A percentile compares a stretch with the other conserved stretches of the same genome.
Conservation (phyloP, 1,284 basidiomycete species). For the Apiotrichum domesticum region DNA sequence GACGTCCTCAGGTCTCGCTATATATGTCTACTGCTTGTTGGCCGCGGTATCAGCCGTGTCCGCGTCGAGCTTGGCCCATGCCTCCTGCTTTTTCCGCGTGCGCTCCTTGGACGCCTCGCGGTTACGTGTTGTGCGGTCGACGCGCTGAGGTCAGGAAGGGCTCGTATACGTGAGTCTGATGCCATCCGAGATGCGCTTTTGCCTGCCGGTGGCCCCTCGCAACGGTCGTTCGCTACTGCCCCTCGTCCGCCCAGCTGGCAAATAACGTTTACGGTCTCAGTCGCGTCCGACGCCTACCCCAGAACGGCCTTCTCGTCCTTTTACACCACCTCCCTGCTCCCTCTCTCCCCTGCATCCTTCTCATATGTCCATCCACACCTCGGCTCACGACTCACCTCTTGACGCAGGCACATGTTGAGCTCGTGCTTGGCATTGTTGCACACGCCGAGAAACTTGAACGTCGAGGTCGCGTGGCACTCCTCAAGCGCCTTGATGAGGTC, state of each 20-base stretch:
- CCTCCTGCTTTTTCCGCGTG: slow-evolving; percentile 40
- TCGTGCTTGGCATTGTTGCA: slow-evolving; percentile 68
- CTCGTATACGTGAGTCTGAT: too few species aligned
- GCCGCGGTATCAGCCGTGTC: slow-evolving; percentile 14
- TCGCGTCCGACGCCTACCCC: too few species aligned
- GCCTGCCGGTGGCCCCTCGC: too few species aligned
- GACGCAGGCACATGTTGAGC: slow-evolving; percentile 65
- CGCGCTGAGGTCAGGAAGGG: slow-evolving; percentile 50
- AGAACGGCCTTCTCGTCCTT: too few species aligned
- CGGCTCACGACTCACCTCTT: slow-evolving; percentile 56
- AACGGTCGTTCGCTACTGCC: too few species aligned
- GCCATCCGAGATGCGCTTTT: background rate
- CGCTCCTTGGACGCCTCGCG: slow-evolving; percentile 61
- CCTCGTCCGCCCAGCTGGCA: too few species aligned
- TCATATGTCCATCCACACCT: too few species aligned
- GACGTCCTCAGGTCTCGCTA: background rate
- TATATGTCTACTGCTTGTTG: background rate
- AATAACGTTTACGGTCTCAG: too few species aligned
- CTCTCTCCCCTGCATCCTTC: too few species aligned
- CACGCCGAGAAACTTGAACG: slow-evolving; percentile 28
- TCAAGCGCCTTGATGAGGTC: slow-evolving; percentile 42
- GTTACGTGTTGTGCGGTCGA: slow-evolving; percentile 63
- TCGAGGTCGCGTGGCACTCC: slow-evolving; percentile 37
- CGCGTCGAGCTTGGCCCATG: slow-evolving; percentile 34
- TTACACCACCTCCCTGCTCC: too few species aligned